Conservation (phyloP, 2,329 filamentous ascomycete genomes). For the Colletotrichum sidae region DNA sequence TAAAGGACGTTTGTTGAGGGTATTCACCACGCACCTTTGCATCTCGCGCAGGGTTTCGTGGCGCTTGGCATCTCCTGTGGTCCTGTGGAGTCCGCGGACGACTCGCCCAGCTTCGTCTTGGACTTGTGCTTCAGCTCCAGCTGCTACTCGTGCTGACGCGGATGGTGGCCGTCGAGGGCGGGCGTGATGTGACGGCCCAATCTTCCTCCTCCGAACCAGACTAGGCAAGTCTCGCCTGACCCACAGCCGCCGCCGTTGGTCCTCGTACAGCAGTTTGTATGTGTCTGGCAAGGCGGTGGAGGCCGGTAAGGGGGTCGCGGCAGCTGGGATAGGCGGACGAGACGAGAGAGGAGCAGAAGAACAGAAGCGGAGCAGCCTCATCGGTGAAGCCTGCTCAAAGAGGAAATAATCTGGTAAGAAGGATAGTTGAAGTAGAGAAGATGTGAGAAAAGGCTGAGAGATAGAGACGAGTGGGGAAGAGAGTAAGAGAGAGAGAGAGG, state of each 20-base stretch:
- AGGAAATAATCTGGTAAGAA: slow-evolving; percentile 9
- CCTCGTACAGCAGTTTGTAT: no score
- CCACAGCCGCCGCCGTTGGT: background rate
- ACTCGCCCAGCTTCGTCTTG: no score
- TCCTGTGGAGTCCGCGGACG: no score
- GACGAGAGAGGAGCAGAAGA: slow-evolving; percentile 8
- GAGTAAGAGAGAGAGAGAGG: no score
- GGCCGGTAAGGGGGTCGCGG: background rate
- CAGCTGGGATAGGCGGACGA: slow-evolving; percentile 18
- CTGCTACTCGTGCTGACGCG: slow-evolving; percentile 16
- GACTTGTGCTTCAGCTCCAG: background rate
- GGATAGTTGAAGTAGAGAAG: background rate
- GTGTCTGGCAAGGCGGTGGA: background rate
- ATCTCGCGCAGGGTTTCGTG: slow-evolving; percentile 41
- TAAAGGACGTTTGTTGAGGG: no score
- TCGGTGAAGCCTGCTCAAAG: slow-evolving; percentile 23
- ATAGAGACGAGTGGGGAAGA: no score
- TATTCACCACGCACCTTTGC: slow-evolving; percentile 39
- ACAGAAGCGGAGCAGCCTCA: slow-evolving; percentile 21
- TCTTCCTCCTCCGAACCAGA: background rate
- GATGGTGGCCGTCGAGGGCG: background rate
- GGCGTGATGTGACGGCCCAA: background rate
- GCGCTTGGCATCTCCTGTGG: slow-evolving; percentile 40
- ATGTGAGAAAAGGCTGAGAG: background rate
- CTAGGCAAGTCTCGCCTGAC: slow-evolving; percentile 26